Evolutionary conservation across 2,329 filamentous ascomycete species (phyloP), one percentile per base, ranked within the genome.

Genomic region (Aspergillus calidoustus): DNA sequence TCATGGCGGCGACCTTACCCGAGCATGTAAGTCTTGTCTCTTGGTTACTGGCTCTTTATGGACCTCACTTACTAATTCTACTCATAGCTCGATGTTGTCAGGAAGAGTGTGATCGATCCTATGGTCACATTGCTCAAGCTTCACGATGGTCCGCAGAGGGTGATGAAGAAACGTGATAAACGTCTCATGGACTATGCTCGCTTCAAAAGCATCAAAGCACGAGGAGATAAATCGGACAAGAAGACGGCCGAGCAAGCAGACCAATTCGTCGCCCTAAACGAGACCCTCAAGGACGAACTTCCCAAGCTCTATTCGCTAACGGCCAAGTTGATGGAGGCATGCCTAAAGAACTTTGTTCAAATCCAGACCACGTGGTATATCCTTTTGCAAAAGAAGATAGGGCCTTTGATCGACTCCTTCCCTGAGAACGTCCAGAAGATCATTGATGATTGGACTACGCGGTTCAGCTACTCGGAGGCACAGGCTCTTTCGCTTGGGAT

Each of bases 131-230:
- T 93, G 31, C 90, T 95, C 74, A 89, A 91, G 71, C 84, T 92
- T 8, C 93, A 96, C 71, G 89, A 91, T 57, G 91, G 91, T 41
- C 93, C 94, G 2, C 91, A 93, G 53, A 86, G 93, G 62, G 90
- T 95, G 4, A 97, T 98, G 87, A 91, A 93, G 73, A 97, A 98
- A 80, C 90, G 95, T 25, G 90, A 93, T 69, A 98, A 98, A 81
- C 89, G 92, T n/a, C 86, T 96, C 15, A 81, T 94, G 17, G 93
- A 97, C 72, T 98, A 91, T 76, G 92, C 94, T 66, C 91, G 91
- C 68, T 92, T 87, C 68, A 89, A 91, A 71, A 87, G 90, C 68
- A 84, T 93, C 61, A 89, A 90, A 71, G 91, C 92, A 49, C 84
- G 87, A 38, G 92, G 92, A 64, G 93, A 96, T 76, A 96, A 92